Conservation (phyloP, 768 basidiomycete genomes). For the Lepiota venenata region DNA sequence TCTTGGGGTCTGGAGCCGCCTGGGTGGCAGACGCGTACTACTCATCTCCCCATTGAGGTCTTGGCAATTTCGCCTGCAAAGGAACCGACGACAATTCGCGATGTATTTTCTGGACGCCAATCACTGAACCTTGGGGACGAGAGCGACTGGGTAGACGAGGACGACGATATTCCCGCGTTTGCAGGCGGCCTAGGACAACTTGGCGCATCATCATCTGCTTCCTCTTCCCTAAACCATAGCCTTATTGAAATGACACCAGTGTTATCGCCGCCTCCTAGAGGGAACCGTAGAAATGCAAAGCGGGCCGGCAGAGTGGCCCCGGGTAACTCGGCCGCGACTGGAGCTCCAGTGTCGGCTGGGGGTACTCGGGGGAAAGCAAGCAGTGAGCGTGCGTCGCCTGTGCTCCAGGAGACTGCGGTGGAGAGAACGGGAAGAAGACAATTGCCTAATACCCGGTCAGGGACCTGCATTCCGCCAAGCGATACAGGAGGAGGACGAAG, state of each 20-base stretch:
- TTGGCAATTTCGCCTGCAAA: constrained; percentile 60
- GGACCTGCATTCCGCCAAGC: constrained; percentile 66
- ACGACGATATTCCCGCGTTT: constrained; percentile 72
- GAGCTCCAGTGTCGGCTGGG: constrained; percentile 18
- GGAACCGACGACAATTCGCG: constrained; percentile 55
- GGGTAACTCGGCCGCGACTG: constrained; percentile 11
- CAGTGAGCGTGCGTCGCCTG: constrained; percentile 58
- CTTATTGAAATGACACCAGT: constrained; percentile 27
- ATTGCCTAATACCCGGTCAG: constrained; percentile 64
- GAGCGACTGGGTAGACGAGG: constrained; percentile 87
- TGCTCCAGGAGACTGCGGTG: constrained; percentile 46
- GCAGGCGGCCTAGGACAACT: constrained; percentile 78
- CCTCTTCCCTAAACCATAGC: constrained; percentile 30
- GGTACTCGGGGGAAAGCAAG: constrained; percentile 43
- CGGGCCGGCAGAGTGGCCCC: constrained; percentile 25
- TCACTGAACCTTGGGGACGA: constrained; percentile 67
- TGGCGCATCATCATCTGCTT: constrained; percentile 29
- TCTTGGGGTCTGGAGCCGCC: constrained; percentile 87
- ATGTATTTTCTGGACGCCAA: constrained; percentile 75
- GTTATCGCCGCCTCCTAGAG: constrained; percentile 51
- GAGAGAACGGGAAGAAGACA: constrained; percentile 64
- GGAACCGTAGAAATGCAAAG: constrained; percentile 34
- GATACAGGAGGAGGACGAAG: constrained; percentile 87
- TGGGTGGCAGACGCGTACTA: constrained; percentile 71
- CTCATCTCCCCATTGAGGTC: constrained; percentile 74